Evolutionary conservation across 2,329 filamentous ascomycete species (phyloP).

Genomic region (Parascedosporium putredinis): DNA sequence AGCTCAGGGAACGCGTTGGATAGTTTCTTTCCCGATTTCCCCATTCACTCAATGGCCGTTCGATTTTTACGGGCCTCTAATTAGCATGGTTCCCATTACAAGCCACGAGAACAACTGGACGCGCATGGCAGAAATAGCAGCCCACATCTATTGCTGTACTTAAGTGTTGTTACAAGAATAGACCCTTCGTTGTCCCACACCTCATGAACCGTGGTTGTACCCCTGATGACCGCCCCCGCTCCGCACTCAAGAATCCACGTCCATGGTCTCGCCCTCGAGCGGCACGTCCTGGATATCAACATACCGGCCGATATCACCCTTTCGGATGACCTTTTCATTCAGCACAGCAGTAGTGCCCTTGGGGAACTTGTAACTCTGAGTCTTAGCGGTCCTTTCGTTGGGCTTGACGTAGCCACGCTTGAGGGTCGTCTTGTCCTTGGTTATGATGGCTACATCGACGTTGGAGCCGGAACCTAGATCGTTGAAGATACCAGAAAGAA

Average conservation of each 20-base stretch:
- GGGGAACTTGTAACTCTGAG: constrained; percentile 84
- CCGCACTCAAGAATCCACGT: constrained; percentile 46
- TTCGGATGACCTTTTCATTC: constrained; percentile 92
- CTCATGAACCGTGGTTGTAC: not conserved
- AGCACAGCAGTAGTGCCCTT: constrained; percentile 90
- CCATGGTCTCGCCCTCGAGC: constrained; percentile 59
- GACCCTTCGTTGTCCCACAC: constrained; percentile 4
- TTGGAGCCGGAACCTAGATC: constrained; percentile 95
- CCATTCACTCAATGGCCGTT: no score
- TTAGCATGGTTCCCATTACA: no score
- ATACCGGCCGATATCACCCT: constrained; percentile 88
- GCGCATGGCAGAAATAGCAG: not conserved
- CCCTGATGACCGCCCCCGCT: not conserved
- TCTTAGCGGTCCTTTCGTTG: constrained; percentile 83
- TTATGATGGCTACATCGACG: constrained; percentile 94
- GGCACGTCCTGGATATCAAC: constrained; percentile 82
- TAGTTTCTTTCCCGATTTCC: no score
- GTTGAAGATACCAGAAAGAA: constrained; percentile 96
- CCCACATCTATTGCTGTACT: constrained; percentile 12
- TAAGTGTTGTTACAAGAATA: constrained; percentile 13
- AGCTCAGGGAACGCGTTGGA: no score
- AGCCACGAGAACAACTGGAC: not conserved
- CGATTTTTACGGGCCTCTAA: no score
- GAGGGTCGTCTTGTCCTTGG: constrained; percentile 85
- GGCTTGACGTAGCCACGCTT: constrained; percentile 89